Evolutionary conservation across 345 rosid species (phyloP).

Genomic region (Acer yangbiense): DNA sequence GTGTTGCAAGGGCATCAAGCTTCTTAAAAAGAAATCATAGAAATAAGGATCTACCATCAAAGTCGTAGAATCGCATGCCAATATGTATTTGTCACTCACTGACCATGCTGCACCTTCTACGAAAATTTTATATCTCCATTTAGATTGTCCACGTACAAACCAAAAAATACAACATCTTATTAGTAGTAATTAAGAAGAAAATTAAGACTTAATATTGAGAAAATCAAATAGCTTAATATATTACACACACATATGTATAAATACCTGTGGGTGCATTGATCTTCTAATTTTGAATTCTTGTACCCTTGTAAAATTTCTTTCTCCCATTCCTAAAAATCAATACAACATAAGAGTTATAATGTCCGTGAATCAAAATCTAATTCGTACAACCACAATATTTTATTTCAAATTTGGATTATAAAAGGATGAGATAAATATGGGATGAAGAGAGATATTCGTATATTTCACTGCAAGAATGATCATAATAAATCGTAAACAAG

Average conservation of each 20-base stretch:
- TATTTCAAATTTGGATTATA: background rate
- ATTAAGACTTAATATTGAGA: background rate
- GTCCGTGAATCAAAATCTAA: background rate
- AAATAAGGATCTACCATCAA: slow-evolving; percentile 28
- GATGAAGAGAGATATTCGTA: background rate
- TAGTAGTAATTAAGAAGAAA: background rate
- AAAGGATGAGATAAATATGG: too few relatives aligned
- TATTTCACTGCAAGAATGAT: too few relatives aligned
- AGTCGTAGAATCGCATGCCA: slow-evolving; percentile 42
- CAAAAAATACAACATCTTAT: background rate
- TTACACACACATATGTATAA: too few relatives aligned
- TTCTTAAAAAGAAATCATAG: slow-evolving; percentile 39
- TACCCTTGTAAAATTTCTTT: slow-evolving; percentile 31
- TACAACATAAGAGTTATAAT: background rate
- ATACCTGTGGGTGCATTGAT: slow-evolving; percentile 59
- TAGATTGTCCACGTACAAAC: background rate
- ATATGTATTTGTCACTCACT: slow-evolving; percentile 44
- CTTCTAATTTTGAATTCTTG: slow-evolving; percentile 40
- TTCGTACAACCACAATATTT: background rate
- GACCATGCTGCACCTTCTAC: slow-evolving; percentile 44
- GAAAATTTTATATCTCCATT: slow-evolving; percentile 36
- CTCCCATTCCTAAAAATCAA: slow-evolving; percentile 38
- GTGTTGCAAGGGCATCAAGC: slow-evolving; percentile 36
- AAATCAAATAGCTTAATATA: background rate
- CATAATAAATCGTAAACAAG: background rate